phyloP scores from a whole-genome alignment of 2,329 filamentous ascomycete genomes.

The Pseudopithomyces chartarum region DNA sequence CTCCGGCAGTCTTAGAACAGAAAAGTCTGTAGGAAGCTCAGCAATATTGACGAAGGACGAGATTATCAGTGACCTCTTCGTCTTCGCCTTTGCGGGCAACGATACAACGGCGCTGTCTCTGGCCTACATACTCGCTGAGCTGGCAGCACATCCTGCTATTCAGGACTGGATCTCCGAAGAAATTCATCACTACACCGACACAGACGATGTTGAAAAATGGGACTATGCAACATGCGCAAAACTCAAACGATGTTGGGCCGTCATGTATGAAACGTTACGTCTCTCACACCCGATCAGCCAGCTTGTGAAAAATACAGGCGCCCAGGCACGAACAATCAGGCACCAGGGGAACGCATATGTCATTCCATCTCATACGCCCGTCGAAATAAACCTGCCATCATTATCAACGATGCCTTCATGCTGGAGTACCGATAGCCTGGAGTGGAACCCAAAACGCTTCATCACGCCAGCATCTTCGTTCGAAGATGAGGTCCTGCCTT shows the following conservation, averaged over 20 bases:
- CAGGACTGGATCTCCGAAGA: conserved; percentile 56
- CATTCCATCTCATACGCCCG: conserved; percentile 14
- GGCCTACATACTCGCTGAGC: conserved; percentile 44
- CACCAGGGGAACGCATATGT: background rate
- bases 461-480: conserved; percentile 6
- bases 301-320: conserved; percentile 35
- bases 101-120: conserved; percentile 57
- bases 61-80: conserved; percentile 52
- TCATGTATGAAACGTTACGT: conserved; percentile 43
- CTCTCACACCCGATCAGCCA: conserved; percentile 45
- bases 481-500: conserved; percentile 9
- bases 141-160: conserved; percentile 51
- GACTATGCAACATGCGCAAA: conserved; percentile 49
- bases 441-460: conserved; percentile 36
- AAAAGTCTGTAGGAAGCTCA: conserved; percentile 32
- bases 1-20: conserved; percentile 1
- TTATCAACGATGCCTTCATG: conserved; percentile 30
- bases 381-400: conserved; percentile 24
- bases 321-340: background rate
- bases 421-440: conserved; percentile 35
- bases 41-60: conserved; percentile 24
- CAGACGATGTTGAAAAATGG: conserved; percentile 27
- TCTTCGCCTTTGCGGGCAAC: conserved; percentile 57
- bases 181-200: conserved; percentile 23
- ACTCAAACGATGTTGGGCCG: conserved; percentile 49